Percentiles rank a stretch among this genome's conserved stretches.
These are phyloP conservation scores for Soucietia sequanensis DNA, from an alignment of 805 yeast genomes.

Conservation along the genomic window DNA sequence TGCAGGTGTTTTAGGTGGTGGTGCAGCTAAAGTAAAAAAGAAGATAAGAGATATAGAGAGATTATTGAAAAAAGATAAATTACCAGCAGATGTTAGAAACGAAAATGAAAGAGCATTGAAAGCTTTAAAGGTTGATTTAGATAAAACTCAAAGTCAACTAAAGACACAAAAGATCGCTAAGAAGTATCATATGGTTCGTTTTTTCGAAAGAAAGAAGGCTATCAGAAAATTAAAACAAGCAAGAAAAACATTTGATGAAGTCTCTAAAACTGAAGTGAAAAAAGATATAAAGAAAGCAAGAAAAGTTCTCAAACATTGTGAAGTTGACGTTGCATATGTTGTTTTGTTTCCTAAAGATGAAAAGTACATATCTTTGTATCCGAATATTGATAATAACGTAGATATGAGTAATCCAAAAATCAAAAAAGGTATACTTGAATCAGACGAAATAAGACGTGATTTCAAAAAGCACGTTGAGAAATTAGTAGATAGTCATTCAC, in stretches of 20 bases:
- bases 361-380: slow-evolving; percentile 79
- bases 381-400: slow-evolving; percentile 34
- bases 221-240: slow-evolving; percentile 62
- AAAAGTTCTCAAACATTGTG: slow-evolving; percentile 53
- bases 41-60: slow-evolving; percentile 86
- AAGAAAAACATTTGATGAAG: slow-evolving; percentile 34
- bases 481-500: slow-evolving; percentile 49
- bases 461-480: slow-evolving; percentile 50
- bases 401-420: slow-evolving; percentile 31
- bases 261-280: slow-evolving; percentile 29
- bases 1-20: slow-evolving; percentile 30
- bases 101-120: slow-evolving; percentile 76
- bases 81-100: slow-evolving; percentile 62
- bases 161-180: slow-evolving; percentile 54
- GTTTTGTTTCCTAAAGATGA: slow-evolving; percentile 74
- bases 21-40: slow-evolving; percentile 64
- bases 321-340: slow-evolving; percentile 72
- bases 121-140: slow-evolving; percentile 60
- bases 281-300: slow-evolving; percentile 44
- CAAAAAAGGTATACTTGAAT: slow-evolving; percentile 38
- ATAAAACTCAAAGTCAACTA: slow-evolving; percentile 42
- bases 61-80: slow-evolving; percentile 54
- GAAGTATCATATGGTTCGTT: slow-evolving; percentile 90
- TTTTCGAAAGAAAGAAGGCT: slow-evolving; percentile 88
- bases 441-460: slow-evolving; percentile 43